A percentile compares a stretch with the other conserved stretches of the same genome.
These are phyloP conservation scores for Tulasnella calospora DNA, from an alignment of 768 basidiomycete genomes.

Conservation along the genomic window DNA sequence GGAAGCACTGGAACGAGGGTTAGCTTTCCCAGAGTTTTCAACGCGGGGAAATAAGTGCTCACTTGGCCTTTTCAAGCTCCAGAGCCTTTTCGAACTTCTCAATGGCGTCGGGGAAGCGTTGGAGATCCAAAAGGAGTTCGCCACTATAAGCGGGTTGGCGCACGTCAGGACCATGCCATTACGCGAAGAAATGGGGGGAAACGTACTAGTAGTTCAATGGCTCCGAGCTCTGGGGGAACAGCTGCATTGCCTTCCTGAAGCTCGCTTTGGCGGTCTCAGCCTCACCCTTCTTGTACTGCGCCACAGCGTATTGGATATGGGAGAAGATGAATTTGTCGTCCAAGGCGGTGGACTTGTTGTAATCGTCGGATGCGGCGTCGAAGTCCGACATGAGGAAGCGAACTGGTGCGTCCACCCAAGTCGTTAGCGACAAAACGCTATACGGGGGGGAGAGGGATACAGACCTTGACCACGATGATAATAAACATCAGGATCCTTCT, in stretches of 20 bases:
- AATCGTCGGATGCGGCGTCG: conserved; percentile 79
- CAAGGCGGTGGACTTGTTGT: conserved; percentile 80
- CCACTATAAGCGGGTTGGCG: conserved; percentile 51
- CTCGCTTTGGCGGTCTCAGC: conserved; percentile 79
- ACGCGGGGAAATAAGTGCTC: conserved; percentile 30
- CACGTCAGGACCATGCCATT: not conserved
- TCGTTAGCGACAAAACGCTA: not conserved
- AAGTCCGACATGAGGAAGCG: conserved; percentile 94
- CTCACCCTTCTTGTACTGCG: conserved; percentile 86
- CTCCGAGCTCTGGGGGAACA: conserved; percentile 83
- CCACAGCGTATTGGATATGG: conserved; percentile 95
- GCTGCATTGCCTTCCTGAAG: conserved; percentile 77
- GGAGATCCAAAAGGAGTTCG: conserved; percentile 89
- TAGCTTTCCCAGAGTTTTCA: conserved; percentile 29
- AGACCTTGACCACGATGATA: conserved; percentile 96
- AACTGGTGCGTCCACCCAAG: conserved; percentile 44
- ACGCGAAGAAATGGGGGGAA: not conserved
- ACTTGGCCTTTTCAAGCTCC: conserved; percentile 79
- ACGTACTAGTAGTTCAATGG: conserved; percentile 92
- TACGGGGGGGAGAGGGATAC: conserved; percentile 29
- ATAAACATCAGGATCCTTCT: conserved; percentile 89
- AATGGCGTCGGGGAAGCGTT: conserved; percentile 78
- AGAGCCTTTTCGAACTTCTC: conserved; percentile 91
- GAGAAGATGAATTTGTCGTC: conserved; percentile 91
- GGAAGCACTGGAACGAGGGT: conserved; percentile 30